Evolutionary conservation across 2,329 filamentous ascomycete species (phyloP), one percentile per base, ranked within the genome.

Genomic region (Sporothrix humicola): DNA sequence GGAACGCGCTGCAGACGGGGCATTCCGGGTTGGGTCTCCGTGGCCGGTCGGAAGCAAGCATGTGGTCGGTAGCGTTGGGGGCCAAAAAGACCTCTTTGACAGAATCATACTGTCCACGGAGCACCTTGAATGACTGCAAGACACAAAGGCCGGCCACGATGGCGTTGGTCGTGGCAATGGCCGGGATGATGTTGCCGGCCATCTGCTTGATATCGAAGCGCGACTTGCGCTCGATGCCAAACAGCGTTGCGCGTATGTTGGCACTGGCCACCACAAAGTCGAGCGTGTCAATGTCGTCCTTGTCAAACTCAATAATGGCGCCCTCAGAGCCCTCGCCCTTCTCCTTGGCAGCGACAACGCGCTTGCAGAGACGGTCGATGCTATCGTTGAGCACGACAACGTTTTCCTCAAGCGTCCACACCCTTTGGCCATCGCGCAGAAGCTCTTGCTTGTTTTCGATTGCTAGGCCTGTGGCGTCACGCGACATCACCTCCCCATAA

Each of bases 121-220:
- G 84, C 31, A 98, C 91, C 81, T 98, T 98, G 85, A 97, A 96
- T 0, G 95, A 91, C 81, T 98, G 92, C 37, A 99, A 84, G 7
- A 98, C 94, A 79, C 95, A 98, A 10, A 99, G 87, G 13, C 94
- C 92, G 17, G 96, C 96, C 1, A 96, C 95, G 81, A 98, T 97
- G 17, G 96, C 96, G 81, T 99, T 99, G 0, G 96, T 98, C 0
- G 96, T 99, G 5, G 96, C 96, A 80, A 99, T 99, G 1, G 96
- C 96, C 1, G 96, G 96, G 75, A 99, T 99, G 78, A 99, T 99
- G 81, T 99, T 99, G 72, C 96, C 96, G 3, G 96, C 96, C 95
- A 98, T 99, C 83, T 99, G 93, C 84, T 99, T 99, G 79, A 96
- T 95, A 80, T 98, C 95, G 79, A 98, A 99, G 74, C 97, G 94